These are phyloP conservation scores for Fistulifera solaris DNA, from an alignment of 108 stramenopile genomes.

Conservation along the genomic window DNA sequence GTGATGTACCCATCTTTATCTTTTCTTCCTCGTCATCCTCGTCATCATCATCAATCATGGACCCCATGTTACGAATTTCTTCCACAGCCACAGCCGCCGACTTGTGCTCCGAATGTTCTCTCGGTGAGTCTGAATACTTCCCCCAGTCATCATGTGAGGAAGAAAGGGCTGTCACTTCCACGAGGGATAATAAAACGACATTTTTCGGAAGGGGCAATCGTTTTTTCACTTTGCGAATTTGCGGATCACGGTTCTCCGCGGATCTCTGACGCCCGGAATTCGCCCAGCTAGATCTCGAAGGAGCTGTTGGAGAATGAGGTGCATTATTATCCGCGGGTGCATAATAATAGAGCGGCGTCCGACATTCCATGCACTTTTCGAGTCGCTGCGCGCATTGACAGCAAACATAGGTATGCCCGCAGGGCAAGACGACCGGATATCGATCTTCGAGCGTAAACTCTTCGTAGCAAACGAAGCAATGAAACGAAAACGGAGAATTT, in stretches of 20 bases:
- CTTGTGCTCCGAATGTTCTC: slow-evolving; percentile 9
- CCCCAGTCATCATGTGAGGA: slow-evolving; percentile 13
- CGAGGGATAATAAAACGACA: slow-evolving; percentile 65
- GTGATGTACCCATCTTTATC: slow-evolving; percentile 21
- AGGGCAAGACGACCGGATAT: slow-evolving; percentile 75
- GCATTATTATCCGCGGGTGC: slow-evolving; percentile 3
- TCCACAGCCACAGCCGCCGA: slow-evolving; percentile 3
- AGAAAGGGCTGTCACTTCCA: slow-evolving; percentile 41
- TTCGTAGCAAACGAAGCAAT: slow-evolving; percentile 84
- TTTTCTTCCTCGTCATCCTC: slow-evolving; percentile 40
- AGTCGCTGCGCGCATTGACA: slow-evolving; percentile 62
- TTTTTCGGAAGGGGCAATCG: slow-evolving; percentile 74
- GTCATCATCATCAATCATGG: slow-evolving; percentile 3
- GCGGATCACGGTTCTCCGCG: slow-evolving; percentile 6
- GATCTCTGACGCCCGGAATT: neutral
- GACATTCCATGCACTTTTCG: slow-evolving; percentile 84
- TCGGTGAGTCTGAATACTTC: slow-evolving; percentile 14
- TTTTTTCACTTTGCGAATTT: slow-evolving; percentile 32
- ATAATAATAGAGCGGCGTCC: slow-evolving; percentile 37
- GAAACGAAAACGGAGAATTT: slow-evolving; percentile 53
- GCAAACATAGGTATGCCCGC: slow-evolving; percentile 86
- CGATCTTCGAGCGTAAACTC: slow-evolving; percentile 54
- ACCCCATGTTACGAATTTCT: neutral
- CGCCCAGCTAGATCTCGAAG: too few relatives aligned
- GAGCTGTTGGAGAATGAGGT: neutral